Percentiles rank a stretch among this genome's conserved stretches.
Evolutionary conservation across 345 rosid species (phyloP).

Genomic region (Eucalyptus polyanthemos): DNA sequence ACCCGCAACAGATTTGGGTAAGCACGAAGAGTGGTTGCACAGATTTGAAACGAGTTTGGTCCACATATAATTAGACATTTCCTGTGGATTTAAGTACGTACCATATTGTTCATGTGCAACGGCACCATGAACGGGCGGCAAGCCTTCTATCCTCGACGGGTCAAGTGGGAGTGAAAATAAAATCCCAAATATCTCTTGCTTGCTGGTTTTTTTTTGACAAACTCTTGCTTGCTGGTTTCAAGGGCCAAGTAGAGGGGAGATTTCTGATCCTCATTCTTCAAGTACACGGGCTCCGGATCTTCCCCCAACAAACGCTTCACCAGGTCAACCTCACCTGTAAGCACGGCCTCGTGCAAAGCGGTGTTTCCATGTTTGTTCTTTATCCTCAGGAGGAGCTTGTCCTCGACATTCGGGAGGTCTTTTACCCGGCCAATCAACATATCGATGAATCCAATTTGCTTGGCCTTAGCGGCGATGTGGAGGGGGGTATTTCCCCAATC

Average conservation of each 20-base stretch:
- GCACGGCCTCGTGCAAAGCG: neutral
- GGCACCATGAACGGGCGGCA: neutral
- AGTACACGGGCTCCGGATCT: neutral
- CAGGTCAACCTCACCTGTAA: rapidly evolving
- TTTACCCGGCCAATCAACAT: neutral
- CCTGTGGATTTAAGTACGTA: neutral
- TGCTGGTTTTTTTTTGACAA: too few relatives aligned
- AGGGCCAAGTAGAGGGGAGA: neutral
- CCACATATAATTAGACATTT: rapidly evolving
- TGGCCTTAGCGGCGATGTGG: neutral
- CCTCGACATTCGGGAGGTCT: neutral
- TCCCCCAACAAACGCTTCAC: rapidly evolving
- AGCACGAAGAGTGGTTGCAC: neutral
- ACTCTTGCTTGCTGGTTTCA: rapidly evolving
- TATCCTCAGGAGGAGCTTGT: neutral
- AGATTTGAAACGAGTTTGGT: too few relatives aligned
- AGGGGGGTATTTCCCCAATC: neutral
- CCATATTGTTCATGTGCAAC: neutral
- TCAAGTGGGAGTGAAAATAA: rapidly evolving
- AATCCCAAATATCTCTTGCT: rapidly evolving
- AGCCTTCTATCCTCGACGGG: neutral
- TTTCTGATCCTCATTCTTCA: neutral
- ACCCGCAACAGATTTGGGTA: neutral
- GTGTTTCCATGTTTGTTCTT: neutral
- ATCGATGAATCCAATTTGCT: rapidly evolving